These are phyloP conservation scores for Phytopythium cucurbitacearum DNA, from an alignment of 352 stramenopile genomes.

Conservation along the genomic window DNA sequence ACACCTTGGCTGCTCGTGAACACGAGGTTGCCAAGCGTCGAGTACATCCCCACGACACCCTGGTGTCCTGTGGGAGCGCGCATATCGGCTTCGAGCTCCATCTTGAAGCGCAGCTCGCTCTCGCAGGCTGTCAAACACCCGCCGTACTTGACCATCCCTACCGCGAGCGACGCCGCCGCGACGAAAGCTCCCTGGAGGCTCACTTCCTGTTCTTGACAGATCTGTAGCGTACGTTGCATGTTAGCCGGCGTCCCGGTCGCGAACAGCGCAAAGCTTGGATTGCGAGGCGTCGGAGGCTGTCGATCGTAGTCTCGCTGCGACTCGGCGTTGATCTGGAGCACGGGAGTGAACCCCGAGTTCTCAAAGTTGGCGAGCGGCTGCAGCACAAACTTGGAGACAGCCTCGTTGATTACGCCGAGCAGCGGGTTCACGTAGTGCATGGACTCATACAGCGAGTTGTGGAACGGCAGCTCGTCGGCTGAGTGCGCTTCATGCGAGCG, in stretches of 20 bases:
- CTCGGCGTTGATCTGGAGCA: slow-evolving; percentile 27
- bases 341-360: slow-evolving; percentile 36
- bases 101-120: slow-evolving; percentile 34
- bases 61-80: slow-evolving; percentile 16
- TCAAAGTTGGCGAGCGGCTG: slow-evolving; percentile 59
- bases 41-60: slow-evolving; percentile 43
- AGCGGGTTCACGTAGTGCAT: slow-evolving; percentile 51
- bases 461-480: slow-evolving; percentile 18
- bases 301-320: slow-evolving; percentile 42
- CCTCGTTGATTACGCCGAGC: slow-evolving; percentile 46
- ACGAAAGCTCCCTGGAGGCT: slow-evolving; percentile 42
- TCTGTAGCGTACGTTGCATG: slow-evolving; percentile 32
- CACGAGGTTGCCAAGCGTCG: slow-evolving; percentile 32
- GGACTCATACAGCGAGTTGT: slow-evolving; percentile 48
- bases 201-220: slow-evolving; percentile 33
- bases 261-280: slow-evolving; percentile 50
- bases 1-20: slow-evolving; percentile 51
- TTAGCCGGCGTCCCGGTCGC: slow-evolving; percentile 27
- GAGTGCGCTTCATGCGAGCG: not conserved
- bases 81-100: slow-evolving; percentile 46
- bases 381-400: slow-evolving; percentile 58
- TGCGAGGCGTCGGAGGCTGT: slow-evolving; percentile 17
- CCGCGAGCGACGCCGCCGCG: slow-evolving; percentile 37
- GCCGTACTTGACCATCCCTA: slow-evolving; percentile 28
- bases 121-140: slow-evolving; percentile 21